A percentile compares a stretch with the other conserved stretches of the same genome.
Conservation (phyloP, 78 protist genomes). For the Dictyostelium capitatum region DNA sequence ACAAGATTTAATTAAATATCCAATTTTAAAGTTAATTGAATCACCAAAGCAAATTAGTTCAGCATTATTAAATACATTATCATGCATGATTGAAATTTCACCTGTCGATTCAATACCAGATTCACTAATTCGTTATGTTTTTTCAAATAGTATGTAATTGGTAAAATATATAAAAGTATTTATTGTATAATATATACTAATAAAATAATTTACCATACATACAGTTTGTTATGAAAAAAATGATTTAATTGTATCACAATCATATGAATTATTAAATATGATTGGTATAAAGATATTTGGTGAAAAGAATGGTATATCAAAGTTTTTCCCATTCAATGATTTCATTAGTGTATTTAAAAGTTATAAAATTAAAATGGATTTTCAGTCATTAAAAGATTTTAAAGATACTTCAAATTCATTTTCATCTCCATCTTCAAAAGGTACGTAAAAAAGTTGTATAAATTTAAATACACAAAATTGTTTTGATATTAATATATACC, state of each 20-base stretch:
- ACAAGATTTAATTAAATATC: background rate
- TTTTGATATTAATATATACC: background rate
- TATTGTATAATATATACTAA: background rate
- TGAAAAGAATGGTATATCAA: background rate
- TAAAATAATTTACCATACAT: too few relatives aligned
- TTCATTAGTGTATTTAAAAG: slow-evolving; percentile 12
- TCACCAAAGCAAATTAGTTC: background rate
- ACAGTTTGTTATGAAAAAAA: slow-evolving; percentile 47
- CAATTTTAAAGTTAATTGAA: background rate
- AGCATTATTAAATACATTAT: background rate
- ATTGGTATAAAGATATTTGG: background rate
- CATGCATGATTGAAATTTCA: background rate
- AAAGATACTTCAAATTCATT: background rate
- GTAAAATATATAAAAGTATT: background rate
- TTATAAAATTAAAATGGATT: slow-evolving; percentile 19
- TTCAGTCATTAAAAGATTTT: background rate
- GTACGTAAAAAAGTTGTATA: background rate
- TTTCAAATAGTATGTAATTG: background rate
- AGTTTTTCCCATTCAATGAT: slow-evolving; percentile 3
- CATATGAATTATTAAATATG: slow-evolving; percentile 14
- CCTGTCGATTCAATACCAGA: background rate
- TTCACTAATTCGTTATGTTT: background rate
- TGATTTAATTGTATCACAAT: slow-evolving; percentile 41
- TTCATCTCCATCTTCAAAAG: background rate
- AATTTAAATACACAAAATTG: too few relatives aligned